Conservation (phyloP, 257 asterid species). For the Nicotiana attenuata region DNA sequence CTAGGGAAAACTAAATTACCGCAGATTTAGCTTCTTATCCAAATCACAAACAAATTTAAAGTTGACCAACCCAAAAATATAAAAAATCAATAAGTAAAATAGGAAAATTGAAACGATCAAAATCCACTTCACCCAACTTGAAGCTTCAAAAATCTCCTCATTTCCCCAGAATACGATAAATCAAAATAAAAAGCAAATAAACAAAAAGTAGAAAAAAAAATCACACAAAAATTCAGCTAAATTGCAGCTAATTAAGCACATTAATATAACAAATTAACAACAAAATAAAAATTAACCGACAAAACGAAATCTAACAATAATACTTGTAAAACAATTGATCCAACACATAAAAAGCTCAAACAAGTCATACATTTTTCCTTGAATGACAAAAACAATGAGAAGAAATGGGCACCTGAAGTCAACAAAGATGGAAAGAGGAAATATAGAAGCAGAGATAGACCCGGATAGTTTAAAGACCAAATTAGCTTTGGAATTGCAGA, state of each 20-base stretch:
- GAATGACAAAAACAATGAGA: background rate
- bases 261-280: background rate
- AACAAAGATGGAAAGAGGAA: conserved; percentile 20
- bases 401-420: conserved; percentile 29
- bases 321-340: background rate
- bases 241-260: background rate
- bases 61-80: background rate
- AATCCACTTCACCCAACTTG: background rate
- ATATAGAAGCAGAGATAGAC: conserved; percentile 1
- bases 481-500: conserved; percentile 38
- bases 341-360: background rate
- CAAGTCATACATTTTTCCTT: background rate
- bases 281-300: background rate
- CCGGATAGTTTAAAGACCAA: background rate
- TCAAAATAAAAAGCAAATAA: background rate
- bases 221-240: background rate
- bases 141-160: background rate
- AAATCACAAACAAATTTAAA: background rate
- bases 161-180: background rate
- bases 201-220: background rate
- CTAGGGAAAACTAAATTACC: background rate
- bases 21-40: conserved; percentile 2
- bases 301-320: background rate
- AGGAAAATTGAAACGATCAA: background rate
- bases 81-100: background rate